These are phyloP conservation scores for Heimioporus sp. DNA, from an alignment of 768 basidiomycete species.

Conservation along the genomic window DNA sequence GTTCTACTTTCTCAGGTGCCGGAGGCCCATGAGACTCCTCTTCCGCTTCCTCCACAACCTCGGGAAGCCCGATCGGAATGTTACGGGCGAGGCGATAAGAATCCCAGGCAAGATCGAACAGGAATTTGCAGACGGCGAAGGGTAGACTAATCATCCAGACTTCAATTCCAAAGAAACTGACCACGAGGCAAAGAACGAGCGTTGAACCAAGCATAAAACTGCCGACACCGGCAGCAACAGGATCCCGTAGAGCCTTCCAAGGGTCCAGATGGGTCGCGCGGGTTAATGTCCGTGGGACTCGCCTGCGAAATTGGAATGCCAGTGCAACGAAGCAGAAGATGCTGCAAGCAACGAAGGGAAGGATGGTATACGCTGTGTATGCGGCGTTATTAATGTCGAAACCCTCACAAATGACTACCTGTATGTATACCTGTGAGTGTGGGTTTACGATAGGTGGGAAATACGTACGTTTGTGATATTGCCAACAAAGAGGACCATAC, in stretches of 20 bases:
- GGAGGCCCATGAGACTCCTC: neutral
- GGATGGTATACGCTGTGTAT: constrained; percentile 81
- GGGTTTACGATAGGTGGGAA: neutral
- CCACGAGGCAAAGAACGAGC: constrained; percentile 70
- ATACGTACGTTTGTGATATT: constrained; percentile 80
- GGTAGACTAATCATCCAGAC: constrained; percentile 86
- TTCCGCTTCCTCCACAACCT: constrained; percentile 2
- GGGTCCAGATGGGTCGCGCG: constrained; percentile 42
- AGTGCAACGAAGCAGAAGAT: constrained; percentile 62
- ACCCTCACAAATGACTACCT: constrained; percentile 82
- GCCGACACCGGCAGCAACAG: constrained; percentile 71
- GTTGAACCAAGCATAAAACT: constrained; percentile 62
- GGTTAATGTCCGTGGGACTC: constrained; percentile 49
- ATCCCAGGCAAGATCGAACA: constrained; percentile 64
- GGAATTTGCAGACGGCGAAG: constrained; percentile 69
- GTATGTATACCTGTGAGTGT: neutral
- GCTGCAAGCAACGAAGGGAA: constrained; percentile 73
- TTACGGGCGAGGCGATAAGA: constrained; percentile 33
- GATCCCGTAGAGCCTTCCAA: constrained; percentile 68
- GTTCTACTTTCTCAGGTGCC: neutral
- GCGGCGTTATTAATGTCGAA: constrained; percentile 75
- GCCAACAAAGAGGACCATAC: constrained; percentile 74
- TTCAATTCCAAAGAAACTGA: constrained; percentile 72
- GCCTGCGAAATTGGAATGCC: constrained; percentile 54
- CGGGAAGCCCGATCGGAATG: constrained; percentile 23